Percentiles rank a stretch among this genome's conserved stretches.
These are phyloP conservation scores for Solanum dulcamara DNA, from an alignment of 257 asterid species.

Conservation along the genomic window DNA sequence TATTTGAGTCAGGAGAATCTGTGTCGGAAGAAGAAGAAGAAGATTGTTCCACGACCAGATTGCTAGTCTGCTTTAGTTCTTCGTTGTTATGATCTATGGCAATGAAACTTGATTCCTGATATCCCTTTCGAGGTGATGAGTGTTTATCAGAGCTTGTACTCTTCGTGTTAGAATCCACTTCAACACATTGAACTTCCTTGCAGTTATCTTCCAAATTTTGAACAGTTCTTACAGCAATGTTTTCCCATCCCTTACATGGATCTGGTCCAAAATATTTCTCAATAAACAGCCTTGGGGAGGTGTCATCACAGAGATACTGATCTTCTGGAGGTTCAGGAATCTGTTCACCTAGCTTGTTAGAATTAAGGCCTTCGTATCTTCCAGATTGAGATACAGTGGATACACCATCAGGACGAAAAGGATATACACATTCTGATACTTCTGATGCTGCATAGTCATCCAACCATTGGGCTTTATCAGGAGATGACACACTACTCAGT, in stretches of 20 bases:
- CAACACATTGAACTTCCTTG: constrained; percentile 64
- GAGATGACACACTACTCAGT: constrained; percentile 14
- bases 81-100: not conserved
- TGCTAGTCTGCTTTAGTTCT: not conserved
- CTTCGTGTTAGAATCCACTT: constrained; percentile 16
- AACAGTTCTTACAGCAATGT: constrained; percentile 31
- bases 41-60: not conserved
- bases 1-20: constrained; percentile 10
- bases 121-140: constrained; percentile 17
- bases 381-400: constrained; percentile 2
- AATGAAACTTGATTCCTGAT: constrained; percentile 14
- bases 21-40: constrained; percentile 24
- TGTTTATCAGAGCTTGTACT: not conserved
- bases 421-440: constrained; percentile 52
- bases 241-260: constrained; percentile 86
- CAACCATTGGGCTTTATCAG: constrained; percentile 31
- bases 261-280: constrained; percentile 96
- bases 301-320: constrained; percentile 55
- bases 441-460: constrained; percentile 67
- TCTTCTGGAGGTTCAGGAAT: constrained; percentile 49
- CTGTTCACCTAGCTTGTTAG: constrained; percentile 23
- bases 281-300: constrained; percentile 59
- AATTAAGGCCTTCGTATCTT: constrained; percentile 9
- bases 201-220: constrained; percentile 28
- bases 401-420: constrained; percentile 29